These are phyloP conservation scores for Centella asiatica DNA, from an alignment of 129 eudicot species.

Conservation along the genomic window DNA sequence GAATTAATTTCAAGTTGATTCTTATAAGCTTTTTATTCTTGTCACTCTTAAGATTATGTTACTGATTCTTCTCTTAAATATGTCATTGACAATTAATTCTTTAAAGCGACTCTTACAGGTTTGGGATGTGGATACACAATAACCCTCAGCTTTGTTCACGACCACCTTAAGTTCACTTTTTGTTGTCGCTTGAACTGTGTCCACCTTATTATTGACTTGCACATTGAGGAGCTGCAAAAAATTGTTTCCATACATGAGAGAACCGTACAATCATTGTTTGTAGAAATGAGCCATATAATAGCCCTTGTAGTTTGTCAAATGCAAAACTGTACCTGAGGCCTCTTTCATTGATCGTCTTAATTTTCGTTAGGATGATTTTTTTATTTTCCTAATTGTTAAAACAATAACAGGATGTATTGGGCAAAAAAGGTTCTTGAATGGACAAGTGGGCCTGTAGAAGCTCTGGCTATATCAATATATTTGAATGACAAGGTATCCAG, in stretches of 20 bases:
- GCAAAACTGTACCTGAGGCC: neutral
- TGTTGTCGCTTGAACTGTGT: too few species aligned
- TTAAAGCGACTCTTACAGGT: too few species aligned
- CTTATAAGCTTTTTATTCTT: too few species aligned
- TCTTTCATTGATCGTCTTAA: neutral
- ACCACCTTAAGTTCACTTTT: neutral
- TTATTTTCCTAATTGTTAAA: neutral
- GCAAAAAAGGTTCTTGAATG: constrained; percentile 97
- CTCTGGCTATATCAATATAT: constrained; percentile 67
- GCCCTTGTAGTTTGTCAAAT: neutral
- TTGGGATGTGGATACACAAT: neutral
- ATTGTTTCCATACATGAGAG: neutral
- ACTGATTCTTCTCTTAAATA: too few species aligned
- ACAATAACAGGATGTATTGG: constrained; percentile 84
- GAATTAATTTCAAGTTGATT: too few species aligned
- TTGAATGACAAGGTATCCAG: constrained; percentile 73
- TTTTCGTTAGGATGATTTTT: neutral
- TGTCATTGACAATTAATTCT: too few species aligned
- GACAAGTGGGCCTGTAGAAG: constrained; percentile 92
- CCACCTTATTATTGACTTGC: too few species aligned
- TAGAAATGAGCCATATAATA: neutral
- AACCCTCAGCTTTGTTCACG: neutral
- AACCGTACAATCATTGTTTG: neutral
- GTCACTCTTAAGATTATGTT: neutral
- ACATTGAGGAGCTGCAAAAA: neutral